These are phyloP conservation scores for Verbena officinalis DNA, from an alignment of 257 asterid genomes.

Conservation along the genomic window DNA sequence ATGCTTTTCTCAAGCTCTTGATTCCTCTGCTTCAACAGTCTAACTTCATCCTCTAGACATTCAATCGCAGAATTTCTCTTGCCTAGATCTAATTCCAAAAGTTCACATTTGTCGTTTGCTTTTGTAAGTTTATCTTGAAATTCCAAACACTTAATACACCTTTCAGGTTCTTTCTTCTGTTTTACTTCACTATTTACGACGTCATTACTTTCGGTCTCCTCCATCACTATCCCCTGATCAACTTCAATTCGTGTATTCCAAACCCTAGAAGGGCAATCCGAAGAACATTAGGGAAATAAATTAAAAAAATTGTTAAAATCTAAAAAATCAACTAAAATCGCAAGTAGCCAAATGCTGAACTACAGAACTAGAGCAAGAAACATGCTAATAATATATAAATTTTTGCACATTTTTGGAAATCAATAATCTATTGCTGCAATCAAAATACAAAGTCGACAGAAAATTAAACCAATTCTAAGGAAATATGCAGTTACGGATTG, in stretches of 20 bases:
- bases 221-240: constrained; percentile 19
- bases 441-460: background rate
- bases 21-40: constrained; percentile 40
- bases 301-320: background rate
- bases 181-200: background rate
- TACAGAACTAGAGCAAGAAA: background rate
- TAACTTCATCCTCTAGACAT: constrained; percentile 37
- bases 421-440: background rate
- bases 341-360: background rate
- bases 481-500: too few relatives aligned
- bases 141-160: constrained; percentile 37
- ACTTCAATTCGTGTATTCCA: constrained; percentile 18
- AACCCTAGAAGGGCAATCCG: constrained; percentile 25
- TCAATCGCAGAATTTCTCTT: constrained; percentile 27
- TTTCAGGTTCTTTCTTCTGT: constrained; percentile 23
- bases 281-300: background rate
- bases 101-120: constrained; percentile 25
- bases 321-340: background rate
- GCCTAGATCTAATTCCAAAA: constrained; percentile 36
- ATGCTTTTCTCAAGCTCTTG: constrained; percentile 40
- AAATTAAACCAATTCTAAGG: background rate
- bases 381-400: background rate
- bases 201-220: constrained; percentile 19
- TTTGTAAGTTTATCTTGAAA: constrained; percentile 35
- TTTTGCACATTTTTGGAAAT: background rate